These are phyloP conservation scores for Clitopilus passeckerianus DNA, from an alignment of 768 basidiomycete genomes.

Conservation along the genomic window DNA sequence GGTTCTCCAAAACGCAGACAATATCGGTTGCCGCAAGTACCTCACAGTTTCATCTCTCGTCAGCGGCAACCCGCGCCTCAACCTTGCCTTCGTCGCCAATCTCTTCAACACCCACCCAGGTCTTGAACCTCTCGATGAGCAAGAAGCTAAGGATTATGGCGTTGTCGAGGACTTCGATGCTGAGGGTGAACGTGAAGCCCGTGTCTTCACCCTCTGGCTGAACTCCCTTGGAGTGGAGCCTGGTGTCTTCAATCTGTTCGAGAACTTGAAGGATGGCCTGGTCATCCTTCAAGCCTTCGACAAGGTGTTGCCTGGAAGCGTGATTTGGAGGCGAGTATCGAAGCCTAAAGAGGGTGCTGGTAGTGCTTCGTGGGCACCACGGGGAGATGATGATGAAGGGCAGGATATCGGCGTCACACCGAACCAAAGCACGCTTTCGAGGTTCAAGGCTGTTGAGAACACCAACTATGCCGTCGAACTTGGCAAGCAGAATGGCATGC, in stretches of 20 bases:
- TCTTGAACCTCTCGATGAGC: slow-evolving; percentile 88
- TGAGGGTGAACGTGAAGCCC: slow-evolving; percentile 96
- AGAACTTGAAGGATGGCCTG: slow-evolving; percentile 90
- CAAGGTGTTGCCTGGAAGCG: slow-evolving; percentile 88
- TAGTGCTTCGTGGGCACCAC: slow-evolving; percentile 32
- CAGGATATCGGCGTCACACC: slow-evolving; percentile 81
- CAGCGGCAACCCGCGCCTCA: slow-evolving; percentile 92
- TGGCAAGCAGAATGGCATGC: slow-evolving; percentile 89
- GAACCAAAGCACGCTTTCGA: slow-evolving; percentile 79
- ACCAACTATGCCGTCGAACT: slow-evolving; percentile 96
- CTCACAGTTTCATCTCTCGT: slow-evolving; percentile 89
- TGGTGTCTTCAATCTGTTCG: slow-evolving; percentile 92
- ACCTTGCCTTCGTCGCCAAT: slow-evolving; percentile 97
- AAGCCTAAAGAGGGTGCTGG: slow-evolving; percentile 76
- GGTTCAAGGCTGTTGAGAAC: slow-evolving; percentile 98
- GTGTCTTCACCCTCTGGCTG: slow-evolving; percentile 97
- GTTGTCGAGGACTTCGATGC: slow-evolving; percentile 96
- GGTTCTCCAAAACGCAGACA: slow-evolving; percentile 90
- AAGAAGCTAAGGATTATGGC: slow-evolving; percentile 88
- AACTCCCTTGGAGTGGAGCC: slow-evolving; percentile 98
- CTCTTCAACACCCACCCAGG: slow-evolving; percentile 98
- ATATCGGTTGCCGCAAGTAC: slow-evolving; percentile 94
- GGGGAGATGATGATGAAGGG: slow-evolving; percentile 53
- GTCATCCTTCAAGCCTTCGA: slow-evolving; percentile 95
- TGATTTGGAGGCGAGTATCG: slow-evolving; percentile 93